phyloP scores from a whole-genome alignment of 805 yeast genomes.

The Ogataea neopini region DNA sequence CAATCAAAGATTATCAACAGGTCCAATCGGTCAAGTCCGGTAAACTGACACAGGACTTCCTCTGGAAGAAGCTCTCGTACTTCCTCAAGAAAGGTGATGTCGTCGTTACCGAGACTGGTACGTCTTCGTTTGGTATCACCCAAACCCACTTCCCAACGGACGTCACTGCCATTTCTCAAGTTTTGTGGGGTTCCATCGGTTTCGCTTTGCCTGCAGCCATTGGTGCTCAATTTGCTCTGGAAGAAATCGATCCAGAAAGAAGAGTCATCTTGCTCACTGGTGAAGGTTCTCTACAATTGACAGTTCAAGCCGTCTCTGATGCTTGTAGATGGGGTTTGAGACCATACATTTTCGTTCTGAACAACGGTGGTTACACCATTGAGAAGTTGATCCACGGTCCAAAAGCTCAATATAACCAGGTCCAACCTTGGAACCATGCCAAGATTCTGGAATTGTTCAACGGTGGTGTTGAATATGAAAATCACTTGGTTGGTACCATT shows the following conservation, averaged over 20 bases:
- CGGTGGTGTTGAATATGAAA: conserved; percentile 54
- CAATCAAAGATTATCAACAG: conserved; percentile 37
- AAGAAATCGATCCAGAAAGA: conserved; percentile 58
- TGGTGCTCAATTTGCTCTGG: conserved; percentile 70
- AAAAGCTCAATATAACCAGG: conserved; percentile 61
- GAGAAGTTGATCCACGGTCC: conserved; percentile 74
- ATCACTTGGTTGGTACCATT: conserved; percentile 51
- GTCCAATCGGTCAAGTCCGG: conserved; percentile 47
- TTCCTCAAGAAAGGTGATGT: conserved; percentile 70
- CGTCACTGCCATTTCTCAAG: conserved; percentile 69
- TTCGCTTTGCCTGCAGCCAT: conserved; percentile 65
- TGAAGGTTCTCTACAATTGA: conserved; percentile 75
- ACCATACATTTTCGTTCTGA: conserved; percentile 68
- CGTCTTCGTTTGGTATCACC: conserved; percentile 71
- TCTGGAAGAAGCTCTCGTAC: conserved; percentile 64
- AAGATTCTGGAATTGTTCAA: conserved; percentile 59
- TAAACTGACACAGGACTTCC: conserved; percentile 60
- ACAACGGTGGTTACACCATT: conserved; percentile 75
- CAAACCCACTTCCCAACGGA: conserved; percentile 64
- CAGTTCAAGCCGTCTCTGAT: conserved; percentile 73
- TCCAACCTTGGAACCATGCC: conserved; percentile 70
- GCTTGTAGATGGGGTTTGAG: conserved; percentile 65
- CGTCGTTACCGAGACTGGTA: conserved; percentile 71
- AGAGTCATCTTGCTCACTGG: conserved; percentile 71
- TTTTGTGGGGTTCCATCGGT: conserved; percentile 77